Evolutionary conservation across 768 basidiomycete species (phyloP), one percentile per base, ranked within the genome.

Genomic region (Kwoniella shandongensis): DNA sequence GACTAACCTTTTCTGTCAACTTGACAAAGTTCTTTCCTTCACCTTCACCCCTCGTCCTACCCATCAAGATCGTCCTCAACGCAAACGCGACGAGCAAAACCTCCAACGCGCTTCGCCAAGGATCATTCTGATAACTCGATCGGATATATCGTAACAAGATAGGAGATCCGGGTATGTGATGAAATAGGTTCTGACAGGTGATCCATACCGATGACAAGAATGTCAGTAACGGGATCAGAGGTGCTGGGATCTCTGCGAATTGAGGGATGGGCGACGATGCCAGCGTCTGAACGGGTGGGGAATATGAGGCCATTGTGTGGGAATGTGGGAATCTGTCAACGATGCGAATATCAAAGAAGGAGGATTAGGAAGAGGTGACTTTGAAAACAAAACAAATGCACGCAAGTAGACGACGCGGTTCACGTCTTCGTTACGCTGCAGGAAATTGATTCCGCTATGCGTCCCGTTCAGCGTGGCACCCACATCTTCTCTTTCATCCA

Each of bases 81-180:
- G 89, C 91, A 68, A 97, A 96, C 42, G 89, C 80, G 51, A 92
- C 74, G 32, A 99, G 83, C 47, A 94, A 84, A 20, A 97, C 75
- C 77, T 99, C 96, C 48, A 99, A 83, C 8, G 97, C 66, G 0
- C 91, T 91, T 51, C 96, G 82, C 29, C 88, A 89, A 1, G 96
- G 96, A 78, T 99, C 96, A 74, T 99, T 88, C 62, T 76, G 75
- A 58, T 99, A 93, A 0, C 90, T 93, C 26, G 89, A 91, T 78
- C 84, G 87, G 79, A 98, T 88, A 75, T 96, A 96, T 66, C 93
- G 88, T 61, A 88, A 64, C 23, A 77, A 51, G 66, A 79, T 78
- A 11, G 78, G 73, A 6, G 74, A 77, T 8, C 78, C 78, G 1
- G 78, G 78, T n/a, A 79, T 56, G 6, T 68, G 61, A 25, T 69